Base-by-base conservation (phyloP, 163 green algal species). In the Chlorella variabilis region DNA sequence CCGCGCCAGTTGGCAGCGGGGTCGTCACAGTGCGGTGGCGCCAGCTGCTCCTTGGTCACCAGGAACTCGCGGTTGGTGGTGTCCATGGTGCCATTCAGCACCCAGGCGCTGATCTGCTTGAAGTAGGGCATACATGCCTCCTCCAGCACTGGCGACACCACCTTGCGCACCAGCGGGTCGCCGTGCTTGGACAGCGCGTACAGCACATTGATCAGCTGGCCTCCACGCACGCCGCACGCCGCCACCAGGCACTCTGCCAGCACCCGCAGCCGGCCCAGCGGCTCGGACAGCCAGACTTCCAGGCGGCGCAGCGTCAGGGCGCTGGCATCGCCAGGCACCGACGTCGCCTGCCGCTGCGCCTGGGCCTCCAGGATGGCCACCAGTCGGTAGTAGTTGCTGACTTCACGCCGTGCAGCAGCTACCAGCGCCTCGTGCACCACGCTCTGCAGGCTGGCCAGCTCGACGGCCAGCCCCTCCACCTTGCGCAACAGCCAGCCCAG, bases 291-390 rank as follows among this genome's bases (percentile, higher is more conserved):
- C 91, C 88, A 94, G 25, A 94, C 87, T 18, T 83, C 45, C 21
- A 94, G 69, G 29, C 87, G 81, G 25, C 90, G 83, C 36, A 94
- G 81, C 21, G 82, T 93, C 17, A 93, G 71, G 48, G 45, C 36
- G 77, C 48, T 51, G 61, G 42, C 63, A 34, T 7, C 42, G 13
- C 27, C 33, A 61, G 13, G 4, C 33, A 9, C 45, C 6, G 11
- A 25, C 27, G n/a, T n/a, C n/a, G 65, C 45, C 68, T 78, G 70
- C 25, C 18, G 38, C 58, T 90, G 70, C 34, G 76, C 80, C 70
- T 90, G 81, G 4, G 74, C 81, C 74, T 94, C 91, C 20, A 94
- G 65, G 48, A 92, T 85, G 34, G 91, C 89, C 41, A 94, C 51
- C 34, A 94, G 61, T 23, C 88, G 79, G 77, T 88, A 90, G 58